Conservation (phyloP, 1,139 yeast genomes). For the Tardiomyces digboiensis region DNA sequence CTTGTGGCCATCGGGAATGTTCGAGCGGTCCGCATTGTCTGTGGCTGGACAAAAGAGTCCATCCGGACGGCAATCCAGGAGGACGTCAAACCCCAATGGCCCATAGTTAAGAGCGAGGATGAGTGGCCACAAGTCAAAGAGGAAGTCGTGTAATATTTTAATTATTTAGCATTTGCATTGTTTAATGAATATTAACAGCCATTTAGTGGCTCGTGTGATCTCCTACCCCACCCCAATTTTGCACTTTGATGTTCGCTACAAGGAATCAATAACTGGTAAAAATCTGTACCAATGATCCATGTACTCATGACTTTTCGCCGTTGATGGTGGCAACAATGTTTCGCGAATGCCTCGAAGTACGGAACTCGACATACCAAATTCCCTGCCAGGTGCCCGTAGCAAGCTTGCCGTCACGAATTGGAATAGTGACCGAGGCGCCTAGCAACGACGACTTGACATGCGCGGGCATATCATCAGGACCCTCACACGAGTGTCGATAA, state of each 20-base stretch:
- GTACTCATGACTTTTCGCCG: slow-evolving; percentile 38
- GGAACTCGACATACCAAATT: slow-evolving; percentile 63
- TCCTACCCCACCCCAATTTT: background rate
- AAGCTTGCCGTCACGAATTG: slow-evolving; percentile 56
- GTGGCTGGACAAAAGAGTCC: background rate
- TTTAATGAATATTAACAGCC: too few species aligned
- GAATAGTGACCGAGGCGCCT: slow-evolving; percentile 58
- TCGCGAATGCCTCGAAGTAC: slow-evolving; percentile 54
- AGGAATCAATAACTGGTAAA: background rate
- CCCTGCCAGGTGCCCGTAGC: slow-evolving; percentile 87
- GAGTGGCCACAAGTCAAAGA: too few species aligned
- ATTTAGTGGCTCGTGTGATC: background rate
- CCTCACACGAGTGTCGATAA: slow-evolving; percentile 64
- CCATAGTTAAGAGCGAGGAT: too few species aligned
- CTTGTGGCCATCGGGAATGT: slow-evolving; percentile 4
- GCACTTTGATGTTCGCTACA: background rate
- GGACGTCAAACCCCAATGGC: too few species aligned
- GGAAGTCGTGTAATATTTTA: too few species aligned
- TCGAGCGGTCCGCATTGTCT: background rate
- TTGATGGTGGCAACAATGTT: slow-evolving; percentile 65
- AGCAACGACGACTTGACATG: slow-evolving; percentile 55
- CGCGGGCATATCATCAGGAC: slow-evolving; percentile 76
- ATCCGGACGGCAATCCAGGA: background rate
- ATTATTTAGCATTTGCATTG: too few species aligned
- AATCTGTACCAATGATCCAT: too few species aligned